Conservation (phyloP, 2,329 filamentous ascomycete genomes). For the Corinectria fuckeliana region DNA sequence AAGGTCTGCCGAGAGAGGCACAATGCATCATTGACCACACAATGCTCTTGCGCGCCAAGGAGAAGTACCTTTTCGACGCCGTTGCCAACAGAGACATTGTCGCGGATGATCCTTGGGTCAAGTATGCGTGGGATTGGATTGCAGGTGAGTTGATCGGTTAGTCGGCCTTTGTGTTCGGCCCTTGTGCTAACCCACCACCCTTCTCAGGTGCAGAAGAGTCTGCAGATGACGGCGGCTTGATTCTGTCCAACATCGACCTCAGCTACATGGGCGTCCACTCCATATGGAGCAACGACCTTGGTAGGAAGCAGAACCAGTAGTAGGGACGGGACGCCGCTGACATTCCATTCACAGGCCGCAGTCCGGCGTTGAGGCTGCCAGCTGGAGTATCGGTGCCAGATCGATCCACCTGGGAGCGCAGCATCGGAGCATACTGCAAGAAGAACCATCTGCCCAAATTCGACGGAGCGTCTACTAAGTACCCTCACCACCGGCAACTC, state of each 20-base stretch:
- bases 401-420: slow-evolving; percentile 62
- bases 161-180: not conserved
- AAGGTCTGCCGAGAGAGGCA: slow-evolving; percentile 57
- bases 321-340: slow-evolving; percentile 5
- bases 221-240: slow-evolving; percentile 73
- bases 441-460: slow-evolving; percentile 68
- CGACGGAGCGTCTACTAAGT: slow-evolving; percentile 67
- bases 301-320: slow-evolving; percentile 45
- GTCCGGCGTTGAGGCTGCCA: slow-evolving; percentile 54
- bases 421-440: slow-evolving; percentile 69
- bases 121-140: slow-evolving; percentile 80
- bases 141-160: slow-evolving; percentile 56
- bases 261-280: slow-evolving; percentile 77
- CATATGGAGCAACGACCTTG: slow-evolving; percentile 75
- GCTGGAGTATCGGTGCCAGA: slow-evolving; percentile 55
- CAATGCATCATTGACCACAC: slow-evolving; percentile 61
- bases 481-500: slow-evolving; percentile 74
- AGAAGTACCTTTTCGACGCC: slow-evolving; percentile 70
- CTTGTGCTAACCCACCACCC: slow-evolving; percentile 30
- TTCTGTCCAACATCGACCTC: slow-evolving; percentile 70
- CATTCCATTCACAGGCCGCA: slow-evolving; percentile 52
- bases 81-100: slow-evolving; percentile 70
- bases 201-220: slow-evolving; percentile 65
- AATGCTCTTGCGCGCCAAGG: slow-evolving; percentile 66
- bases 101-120: slow-evolving; percentile 75